Base-by-base conservation (phyloP, 139 green algal species). In the Medakamo hakoo region DNA sequence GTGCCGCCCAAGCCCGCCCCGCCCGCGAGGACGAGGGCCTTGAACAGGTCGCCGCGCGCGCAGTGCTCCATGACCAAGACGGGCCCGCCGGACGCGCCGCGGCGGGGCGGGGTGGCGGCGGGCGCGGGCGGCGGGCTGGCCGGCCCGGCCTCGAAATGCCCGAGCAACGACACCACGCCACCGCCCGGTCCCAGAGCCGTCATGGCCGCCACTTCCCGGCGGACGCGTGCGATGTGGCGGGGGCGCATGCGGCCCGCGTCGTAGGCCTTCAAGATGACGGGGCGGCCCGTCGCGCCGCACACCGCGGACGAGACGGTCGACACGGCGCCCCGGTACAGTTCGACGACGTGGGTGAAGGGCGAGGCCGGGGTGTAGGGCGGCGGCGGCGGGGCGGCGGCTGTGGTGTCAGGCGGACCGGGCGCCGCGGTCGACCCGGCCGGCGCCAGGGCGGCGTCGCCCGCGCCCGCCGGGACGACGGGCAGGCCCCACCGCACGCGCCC, bases 201-300 rank as follows among this genome's bases (percentile, higher is more conserved):
- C 64, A 61, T 69, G 24, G 26, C 23, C n/a, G 19, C 4, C 14
- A 25, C 3, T 55, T 69, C 55, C 4, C 55, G n/a, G 4, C 5
- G 4, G 5, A 63, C 27, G 27, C 27, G 55, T 3, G 32, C 49
- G 22, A 26, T 26, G 4, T 58, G 20, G n/a, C 26, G 49, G 4
- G 52, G 14, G 55, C 25, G 22, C 27, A 56, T 23, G 22, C 58
- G 4, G 2, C 62, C 49, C 61, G 83, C 85, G 55, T 86, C 71
- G 64, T 93, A 94, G 3, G 63, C 66, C 75, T 94, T 94, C 59
- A 94, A 60, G 31, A 91, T 82, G 28, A 94, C 83, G 3, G 66
- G 57, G 2, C 48, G 27, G 27, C 68, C 65, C 0, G 71, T 82
- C 5, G 48, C 66, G 21, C 40, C 40, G 64, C 84, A 84, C 2